Evolutionary conservation across 257 asterid species (phyloP), one percentile per base, ranked within the genome.

Genomic region (Nicotiana tabacum): DNA sequence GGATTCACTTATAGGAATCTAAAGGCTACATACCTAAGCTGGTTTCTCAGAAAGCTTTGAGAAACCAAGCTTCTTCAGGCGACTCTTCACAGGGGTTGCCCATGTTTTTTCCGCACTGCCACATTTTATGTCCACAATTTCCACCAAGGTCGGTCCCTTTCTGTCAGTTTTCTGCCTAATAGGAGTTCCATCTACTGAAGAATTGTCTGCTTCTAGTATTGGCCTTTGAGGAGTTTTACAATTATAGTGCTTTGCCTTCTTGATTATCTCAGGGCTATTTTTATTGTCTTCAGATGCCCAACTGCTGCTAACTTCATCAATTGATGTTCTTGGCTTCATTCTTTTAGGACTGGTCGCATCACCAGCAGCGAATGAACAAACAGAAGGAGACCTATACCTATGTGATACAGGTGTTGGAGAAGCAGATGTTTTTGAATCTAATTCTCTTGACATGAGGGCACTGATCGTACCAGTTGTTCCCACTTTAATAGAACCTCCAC

Each of bases 391-490:
- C 33, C 64, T 85, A 64, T 55, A 78, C 67, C 74, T 78, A 8
- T 55, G 65, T 8, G 66, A 24, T 3, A 85, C 77, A 35, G 90
- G 84, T 51, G 74, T 62, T 68, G 81, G 87, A 62, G 88, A 80
- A 60, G 87, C 85, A 80, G 92, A 83, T 79, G 89, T 89, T 35
- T 83, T 67, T 21, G 92, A 87, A 78, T 90, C 93, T 78, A 94
- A 83, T 77, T 94, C 98, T 84, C 90, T 87, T 60, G 95, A 91
- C 92, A 94, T 91, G 32, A 94, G 94, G 80, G 92, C 93, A 87
- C 95, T 88, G 82, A 94, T 91, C 69, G 90, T 94, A 76, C 98
- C 97, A 8, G 96, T 94, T 62, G 94, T 89, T 80, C 98, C 98
- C 12, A 92, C 88, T 88, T 90, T 92, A 76, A 94, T 77, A 15